Evolutionary conservation across 2,329 filamentous ascomycete species (phyloP).

Genomic region (Fusarium sp.): DNA sequence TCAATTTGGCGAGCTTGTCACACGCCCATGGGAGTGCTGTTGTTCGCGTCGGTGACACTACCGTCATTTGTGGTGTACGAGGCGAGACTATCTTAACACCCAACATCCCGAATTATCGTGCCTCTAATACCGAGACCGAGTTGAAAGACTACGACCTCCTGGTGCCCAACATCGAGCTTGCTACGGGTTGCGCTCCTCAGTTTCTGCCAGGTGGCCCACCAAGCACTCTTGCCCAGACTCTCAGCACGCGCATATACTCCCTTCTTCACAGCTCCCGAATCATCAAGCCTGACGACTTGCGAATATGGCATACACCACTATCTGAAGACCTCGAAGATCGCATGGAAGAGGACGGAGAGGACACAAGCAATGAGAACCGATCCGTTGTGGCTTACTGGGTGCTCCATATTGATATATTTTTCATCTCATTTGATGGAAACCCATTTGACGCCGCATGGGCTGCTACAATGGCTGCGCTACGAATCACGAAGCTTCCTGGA

Average conservation of each 20-base stretch:
- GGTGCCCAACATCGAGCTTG: conserved; percentile 92
- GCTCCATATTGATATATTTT: conserved; percentile 93
- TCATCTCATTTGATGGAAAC: conserved; percentile 92
- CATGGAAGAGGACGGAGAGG: conserved; percentile 50
- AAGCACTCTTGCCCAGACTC: conserved; percentile 79
- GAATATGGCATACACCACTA: conserved; percentile 73
- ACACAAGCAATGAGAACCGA: conserved; percentile 48
- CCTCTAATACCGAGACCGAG: conserved; percentile 55
- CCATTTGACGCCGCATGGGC: conserved; percentile 92
- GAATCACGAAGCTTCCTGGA: conserved; percentile 77
- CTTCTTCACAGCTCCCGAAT: conserved; percentile 77
- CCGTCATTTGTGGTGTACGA: conserved; percentile 92
- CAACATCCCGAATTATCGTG: conserved; percentile 75
- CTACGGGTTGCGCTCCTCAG: conserved; percentile 87
- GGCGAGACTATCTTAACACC: conserved; percentile 82
- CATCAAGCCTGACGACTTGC: conserved; percentile 72
- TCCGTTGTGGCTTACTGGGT: conserved; percentile 90
- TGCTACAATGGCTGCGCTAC: conserved; percentile 81
- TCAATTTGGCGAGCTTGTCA: conserved; percentile 85
- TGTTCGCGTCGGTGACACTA: conserved; percentile 87
- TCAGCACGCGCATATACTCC: conserved; percentile 82
- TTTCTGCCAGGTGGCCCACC: conserved; percentile 88
- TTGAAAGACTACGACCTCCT: conserved; percentile 75
- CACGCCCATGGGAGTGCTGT: conserved; percentile 92
- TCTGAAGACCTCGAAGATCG: conserved; percentile 55